Base-by-base conservation (phyloP, 2,329 filamentous ascomycete species). In the Parascedosporium putredinis region DNA sequence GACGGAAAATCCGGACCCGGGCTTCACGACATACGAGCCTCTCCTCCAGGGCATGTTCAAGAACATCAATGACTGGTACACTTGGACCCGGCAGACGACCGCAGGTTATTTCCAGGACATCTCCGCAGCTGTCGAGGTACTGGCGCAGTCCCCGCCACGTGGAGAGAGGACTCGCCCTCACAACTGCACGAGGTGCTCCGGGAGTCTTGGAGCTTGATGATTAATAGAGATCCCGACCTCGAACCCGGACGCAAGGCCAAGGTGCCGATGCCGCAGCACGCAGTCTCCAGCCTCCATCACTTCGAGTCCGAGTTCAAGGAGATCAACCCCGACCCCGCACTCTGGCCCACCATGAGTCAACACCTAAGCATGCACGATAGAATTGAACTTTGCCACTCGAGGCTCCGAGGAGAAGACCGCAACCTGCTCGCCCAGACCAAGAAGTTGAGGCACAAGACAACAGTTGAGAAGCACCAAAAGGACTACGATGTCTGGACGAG, bases 271-370 rank as follows among this genome's bases (percentile, higher is more conserved):
- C 45, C 45, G 8, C 6, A 8, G n/a, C 16, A 36, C 36, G 12
- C 45, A 7, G 29, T 33, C 18, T n/a, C 45, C 7, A 31, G 36
- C 23, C 16, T 47, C 18, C 45, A 47, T 16, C 29, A 47, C 24
- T 47, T 47, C 29, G 45, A 47, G 45, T 36, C 45, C 10, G 45
- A 47, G 24, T 47, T 34, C 8, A 14, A 20, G 20, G 12, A 23
- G 6, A 5, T 47, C 3, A 25, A 47, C 16, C 5, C 23, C 5
- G 16, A 5, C 5, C 10, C 5, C 10, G n/a, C 36, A 16, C 16
- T 18, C 16, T n/a, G 18, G 16, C 5, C 6, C 16, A 2, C 5
- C 10, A 20, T 5, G 2, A 4, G 10, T 8, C 34, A 7, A 5
- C 5, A 40, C 36, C 8, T 16, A 18, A 40, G 18, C 22, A n/a